Base-by-base conservation (phyloP, 345 rosid genomes). In the Anastatica hierochuntica region DNA sequence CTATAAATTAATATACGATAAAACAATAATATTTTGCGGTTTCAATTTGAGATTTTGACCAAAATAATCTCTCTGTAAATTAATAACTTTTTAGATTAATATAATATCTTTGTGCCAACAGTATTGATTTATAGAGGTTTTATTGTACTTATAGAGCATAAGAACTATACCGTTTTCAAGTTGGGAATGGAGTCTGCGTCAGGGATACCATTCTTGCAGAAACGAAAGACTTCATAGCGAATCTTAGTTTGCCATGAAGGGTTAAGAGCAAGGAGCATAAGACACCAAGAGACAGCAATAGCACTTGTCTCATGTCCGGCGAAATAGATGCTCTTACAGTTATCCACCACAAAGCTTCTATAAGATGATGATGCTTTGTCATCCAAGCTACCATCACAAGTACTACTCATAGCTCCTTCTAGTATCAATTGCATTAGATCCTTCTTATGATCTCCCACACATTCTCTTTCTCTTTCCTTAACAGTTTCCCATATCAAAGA, bases 271-370 rank as follows among this genome's bases (percentile, higher is more conserved):
- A 88, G 94, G 2, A 88, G 82, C 94, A 88, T 82, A 59, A 88
- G 58, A 62, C 83, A 77, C 96, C 96, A 88, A 31, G 96, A 75
- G 50, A 85, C 88, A 9, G 85, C 80, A 33, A 81, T 56, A 0
- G 90, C 94, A 13, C 81, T 84, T 1, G 94, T 64, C 52, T 82
- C 96, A 40, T 82, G 81, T n/a, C 94, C 94, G 0, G 94, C 88
- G 3, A 88, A 84, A 73, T 84, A 88, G 33, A 88, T 79, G 67
- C 74, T 81, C 66, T 88, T 88, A 75, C 96, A 84, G 50, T 88
- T 88, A 42, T 88, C 96, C 19, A 88, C 84, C 1, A 88, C 76
- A 50, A 84, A 84, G 12, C 62, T 50, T 72, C 66, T 81, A 5
- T 79, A 70, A 9, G n/a, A n/a, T n/a, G 87, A 70, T 23, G 57